phyloP scores from a whole-genome alignment of 2,329 filamentous ascomycete genomes.

The Scortechinia acanthostroma region DNA sequence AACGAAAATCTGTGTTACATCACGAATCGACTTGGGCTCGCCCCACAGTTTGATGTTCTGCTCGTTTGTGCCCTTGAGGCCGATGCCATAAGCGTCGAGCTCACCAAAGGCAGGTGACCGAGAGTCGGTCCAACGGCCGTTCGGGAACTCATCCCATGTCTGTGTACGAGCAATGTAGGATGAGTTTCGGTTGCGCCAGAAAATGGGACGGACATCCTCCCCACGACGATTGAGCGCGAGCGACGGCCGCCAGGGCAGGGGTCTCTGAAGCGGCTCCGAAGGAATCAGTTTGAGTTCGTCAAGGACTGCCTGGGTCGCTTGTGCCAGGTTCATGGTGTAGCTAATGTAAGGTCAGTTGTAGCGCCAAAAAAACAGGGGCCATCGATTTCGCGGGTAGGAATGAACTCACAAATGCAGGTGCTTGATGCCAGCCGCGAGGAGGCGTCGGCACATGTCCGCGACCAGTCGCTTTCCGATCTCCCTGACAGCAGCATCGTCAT shows the following conservation, averaged over 20 bases:
- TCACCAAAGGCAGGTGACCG: conserved; percentile 94
- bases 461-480: conserved; percentile 83
- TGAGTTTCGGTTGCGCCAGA: conserved; percentile 95
- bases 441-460: conserved; percentile 80
- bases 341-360: too few species aligned
- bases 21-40: conserved; percentile 69
- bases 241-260: conserved; percentile 94
- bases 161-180: conserved; percentile 93
- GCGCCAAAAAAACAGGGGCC: too few species aligned
- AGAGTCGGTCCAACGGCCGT: conserved; percentile 96
- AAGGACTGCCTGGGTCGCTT: conserved; percentile 86
- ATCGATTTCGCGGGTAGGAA: too few species aligned
- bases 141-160: conserved; percentile 98
- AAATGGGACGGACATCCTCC: conserved; percentile 94
- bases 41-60: conserved; percentile 95
- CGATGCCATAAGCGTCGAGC: conserved; percentile 87
- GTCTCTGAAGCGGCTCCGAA: conserved; percentile 72
- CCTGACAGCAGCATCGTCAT: conserved; percentile 86
- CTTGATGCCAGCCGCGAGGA: conserved; percentile 74
- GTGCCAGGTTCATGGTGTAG: conserved; percentile 98
- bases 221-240: conserved; percentile 80
- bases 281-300: conserved; percentile 82
- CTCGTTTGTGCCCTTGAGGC: conserved; percentile 88
- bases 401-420: conserved; percentile 76
- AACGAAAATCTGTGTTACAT: conserved; percentile 78